Conservation (phyloP, 2,329 filamentous ascomycete genomes). For the Alternaria consortialis region DNA sequence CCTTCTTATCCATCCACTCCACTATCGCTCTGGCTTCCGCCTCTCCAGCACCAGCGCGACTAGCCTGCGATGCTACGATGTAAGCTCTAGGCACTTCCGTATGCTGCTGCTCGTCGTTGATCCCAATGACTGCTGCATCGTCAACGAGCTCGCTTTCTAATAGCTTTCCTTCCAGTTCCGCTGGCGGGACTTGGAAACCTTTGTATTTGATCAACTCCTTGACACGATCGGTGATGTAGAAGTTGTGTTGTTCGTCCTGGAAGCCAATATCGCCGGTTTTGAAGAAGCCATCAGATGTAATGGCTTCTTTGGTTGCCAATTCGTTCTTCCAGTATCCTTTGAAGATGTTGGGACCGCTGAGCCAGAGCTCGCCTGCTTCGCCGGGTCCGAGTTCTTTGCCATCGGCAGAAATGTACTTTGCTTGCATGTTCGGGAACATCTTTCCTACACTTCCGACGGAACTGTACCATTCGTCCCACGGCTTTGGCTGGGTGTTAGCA, state of each 20-base stretch:
- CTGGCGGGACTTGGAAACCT: constrained; percentile 42
- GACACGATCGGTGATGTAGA: constrained; percentile 44
- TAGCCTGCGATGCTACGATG: constrained; percentile 30
- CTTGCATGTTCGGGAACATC: constrained; percentile 78
- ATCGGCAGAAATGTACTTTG: constrained; percentile 74
- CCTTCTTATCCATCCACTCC: constrained; percentile 32
- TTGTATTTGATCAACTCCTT: constrained; percentile 48
- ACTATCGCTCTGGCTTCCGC: constrained; percentile 25
- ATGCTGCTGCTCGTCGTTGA: constrained; percentile 37
- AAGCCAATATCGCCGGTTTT: constrained; percentile 44
- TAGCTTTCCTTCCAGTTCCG: constrained; percentile 41
- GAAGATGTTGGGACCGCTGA: constrained; percentile 82
- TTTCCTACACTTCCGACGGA: constrained; percentile 77
- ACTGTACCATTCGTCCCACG: constrained; percentile 37
- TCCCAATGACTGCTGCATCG: constrained; percentile 40
- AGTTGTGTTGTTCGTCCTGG: constrained; percentile 35
- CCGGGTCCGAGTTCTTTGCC: constrained; percentile 68
- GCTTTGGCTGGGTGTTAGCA: constrained; percentile 12
- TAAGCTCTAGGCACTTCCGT: constrained; percentile 43
- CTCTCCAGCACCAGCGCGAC: constrained; percentile 17
- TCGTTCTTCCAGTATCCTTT: constrained; percentile 78
- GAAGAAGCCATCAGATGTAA: constrained; percentile 73
- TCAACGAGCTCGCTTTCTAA: constrained; percentile 35
- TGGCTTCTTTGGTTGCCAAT: constrained; percentile 72
- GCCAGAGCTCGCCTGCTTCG: constrained; percentile 66